phyloP scores from a whole-genome alignment of 108 stramenopile species.

The Thalassiosira profunda region DNA sequence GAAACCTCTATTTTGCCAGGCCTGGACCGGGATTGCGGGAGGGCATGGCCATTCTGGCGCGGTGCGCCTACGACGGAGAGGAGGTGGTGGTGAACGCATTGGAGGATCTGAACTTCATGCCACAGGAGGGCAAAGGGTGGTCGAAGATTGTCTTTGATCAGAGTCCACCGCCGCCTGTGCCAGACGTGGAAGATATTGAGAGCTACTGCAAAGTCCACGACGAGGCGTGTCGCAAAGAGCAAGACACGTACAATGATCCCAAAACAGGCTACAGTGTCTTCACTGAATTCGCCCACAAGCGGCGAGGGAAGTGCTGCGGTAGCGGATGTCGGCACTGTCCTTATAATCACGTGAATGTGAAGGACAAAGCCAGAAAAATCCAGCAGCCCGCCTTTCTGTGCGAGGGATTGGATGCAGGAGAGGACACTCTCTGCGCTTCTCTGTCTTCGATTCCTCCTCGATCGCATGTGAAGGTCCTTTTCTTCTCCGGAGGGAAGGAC shows the following conservation, averaged over 20 bases:
- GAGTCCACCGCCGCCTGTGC: no score
- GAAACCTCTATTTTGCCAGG: slow-evolving; percentile 88
- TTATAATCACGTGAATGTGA: slow-evolving; percentile 84
- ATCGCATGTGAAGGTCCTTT: slow-evolving; percentile 71
- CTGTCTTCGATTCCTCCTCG: slow-evolving; percentile 29
- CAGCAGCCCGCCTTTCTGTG: slow-evolving; percentile 78
- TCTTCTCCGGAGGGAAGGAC: slow-evolving; percentile 94
- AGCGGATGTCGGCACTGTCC: slow-evolving; percentile 94
- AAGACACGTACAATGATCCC: slow-evolving; percentile 81
- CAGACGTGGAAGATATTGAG: slow-evolving; percentile 39
- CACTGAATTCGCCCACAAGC: slow-evolving; percentile 81
- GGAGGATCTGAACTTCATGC: slow-evolving; percentile 40
- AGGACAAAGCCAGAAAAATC: slow-evolving; percentile 62
- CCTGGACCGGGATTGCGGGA: slow-evolving; percentile 85
- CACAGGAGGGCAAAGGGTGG: slow-evolving; percentile 34
- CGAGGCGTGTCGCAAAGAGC: slow-evolving; percentile 54
- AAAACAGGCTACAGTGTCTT: slow-evolving; percentile 91
- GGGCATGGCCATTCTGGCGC: slow-evolving; percentile 78
- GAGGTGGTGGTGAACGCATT: slow-evolving; percentile 51
- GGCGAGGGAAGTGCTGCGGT: slow-evolving; percentile 93
- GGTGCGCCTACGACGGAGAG: slow-evolving; percentile 61
- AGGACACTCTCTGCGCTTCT: slow-evolving; percentile 7
- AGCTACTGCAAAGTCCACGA: slow-evolving; percentile 56
- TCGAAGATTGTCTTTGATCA: slow-evolving; percentile 9
- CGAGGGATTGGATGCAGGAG: slow-evolving; percentile 19